A percentile compares a stretch with the other conserved stretches of the same genome.
These are phyloP conservation scores for Globisporangium cylindrosporum DNA, from an alignment of 352 stramenopile species.

Conservation along the genomic window DNA sequence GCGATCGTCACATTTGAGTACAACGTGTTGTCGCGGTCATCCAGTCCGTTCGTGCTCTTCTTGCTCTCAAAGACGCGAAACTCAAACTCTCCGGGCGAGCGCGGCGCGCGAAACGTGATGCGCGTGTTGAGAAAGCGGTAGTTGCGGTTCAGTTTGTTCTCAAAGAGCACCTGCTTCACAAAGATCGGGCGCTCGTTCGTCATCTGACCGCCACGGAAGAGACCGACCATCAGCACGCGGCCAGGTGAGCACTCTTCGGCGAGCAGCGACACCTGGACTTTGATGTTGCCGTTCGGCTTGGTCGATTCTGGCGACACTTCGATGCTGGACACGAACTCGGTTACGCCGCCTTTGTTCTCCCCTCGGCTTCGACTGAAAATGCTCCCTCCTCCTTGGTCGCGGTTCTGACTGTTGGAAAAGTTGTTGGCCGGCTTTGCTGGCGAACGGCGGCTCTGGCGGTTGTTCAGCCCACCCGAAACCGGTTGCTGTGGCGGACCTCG, in stretches of 20 bases:
- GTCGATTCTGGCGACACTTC: slow-evolving; percentile 58
- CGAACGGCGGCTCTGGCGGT: slow-evolving; percentile 28
- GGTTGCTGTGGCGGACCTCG: not conserved
- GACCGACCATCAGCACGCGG: slow-evolving; percentile 67
- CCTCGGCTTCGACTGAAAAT: slow-evolving; percentile 11
- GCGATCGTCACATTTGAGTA: slow-evolving; percentile 75
- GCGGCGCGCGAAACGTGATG: slow-evolving; percentile 78
- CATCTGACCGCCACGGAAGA: slow-evolving; percentile 71
- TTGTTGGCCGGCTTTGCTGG: slow-evolving; percentile 24
- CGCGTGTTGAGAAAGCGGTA: slow-evolving; percentile 64
- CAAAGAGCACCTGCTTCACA: slow-evolving; percentile 79
- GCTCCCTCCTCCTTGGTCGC: slow-evolving; percentile 20
- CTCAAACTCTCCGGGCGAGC: slow-evolving; percentile 80
- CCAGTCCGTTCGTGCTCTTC: slow-evolving; percentile 25
- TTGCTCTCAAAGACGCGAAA: slow-evolving; percentile 82
- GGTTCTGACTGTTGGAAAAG: not conserved
- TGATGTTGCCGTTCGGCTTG: slow-evolving; percentile 77
- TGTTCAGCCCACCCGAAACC: slow-evolving; percentile 1
- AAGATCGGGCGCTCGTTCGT: slow-evolving; percentile 84
- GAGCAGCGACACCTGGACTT: slow-evolving; percentile 63
- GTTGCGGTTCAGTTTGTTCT: slow-evolving; percentile 69
- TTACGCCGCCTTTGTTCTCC: not conserved
- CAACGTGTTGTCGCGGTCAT: slow-evolving; percentile 20
- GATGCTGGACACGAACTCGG: slow-evolving; percentile 16
- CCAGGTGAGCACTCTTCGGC: slow-evolving; percentile 55